Conservation (phyloP, 2,329 filamentous ascomycete genomes). For the Aureobasidium namibiae region DNA sequence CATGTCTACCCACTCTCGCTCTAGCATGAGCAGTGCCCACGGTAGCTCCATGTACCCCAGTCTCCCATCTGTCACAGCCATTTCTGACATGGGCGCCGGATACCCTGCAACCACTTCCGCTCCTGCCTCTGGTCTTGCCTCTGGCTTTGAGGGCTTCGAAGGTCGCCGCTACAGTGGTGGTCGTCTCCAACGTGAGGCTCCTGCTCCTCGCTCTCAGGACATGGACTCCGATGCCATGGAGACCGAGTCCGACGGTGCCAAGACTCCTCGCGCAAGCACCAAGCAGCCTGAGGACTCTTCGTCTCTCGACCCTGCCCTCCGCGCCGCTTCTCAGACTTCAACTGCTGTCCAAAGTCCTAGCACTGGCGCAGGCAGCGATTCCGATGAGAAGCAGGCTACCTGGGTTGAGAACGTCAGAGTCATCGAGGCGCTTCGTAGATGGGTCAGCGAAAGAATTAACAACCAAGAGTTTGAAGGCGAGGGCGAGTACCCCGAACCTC, state of each 20-base stretch:
- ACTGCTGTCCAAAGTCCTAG: conserved; percentile 19
- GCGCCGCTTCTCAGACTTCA: conserved; percentile 19
- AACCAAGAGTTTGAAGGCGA: conserved; percentile 42
- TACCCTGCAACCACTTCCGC: conserved; percentile 61
- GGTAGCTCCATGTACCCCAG: conserved; percentile 65
- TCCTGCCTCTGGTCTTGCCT: conserved; percentile 60
- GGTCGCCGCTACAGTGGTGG: conserved; percentile 55
- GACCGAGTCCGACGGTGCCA: conserved; percentile 30
- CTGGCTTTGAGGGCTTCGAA: conserved; percentile 52
- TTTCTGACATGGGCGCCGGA: conserved; percentile 46
- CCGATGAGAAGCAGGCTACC: conserved; percentile 41
- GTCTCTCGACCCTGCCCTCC: conserved; percentile 30
- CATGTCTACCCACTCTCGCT: conserved; percentile 54
- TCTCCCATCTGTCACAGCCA: conserved; percentile 61
- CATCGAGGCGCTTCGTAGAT: conserved; percentile 51
- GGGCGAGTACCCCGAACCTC: conserved; percentile 19
- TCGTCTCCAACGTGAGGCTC: conserved; percentile 47
- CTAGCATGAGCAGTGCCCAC: conserved; percentile 45
- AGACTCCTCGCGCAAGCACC: conserved; percentile 26
- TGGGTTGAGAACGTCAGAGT: conserved; percentile 60
- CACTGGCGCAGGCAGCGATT: conserved; percentile 21
- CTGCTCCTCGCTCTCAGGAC: conserved; percentile 33
- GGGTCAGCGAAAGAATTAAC: conserved; percentile 48
- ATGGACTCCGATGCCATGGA: conserved; percentile 35
- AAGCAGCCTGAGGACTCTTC: conserved; percentile 24